Evolutionary conservation across 805 yeast species (phyloP).

Genomic region (Hanseniaspora osmophila): DNA sequence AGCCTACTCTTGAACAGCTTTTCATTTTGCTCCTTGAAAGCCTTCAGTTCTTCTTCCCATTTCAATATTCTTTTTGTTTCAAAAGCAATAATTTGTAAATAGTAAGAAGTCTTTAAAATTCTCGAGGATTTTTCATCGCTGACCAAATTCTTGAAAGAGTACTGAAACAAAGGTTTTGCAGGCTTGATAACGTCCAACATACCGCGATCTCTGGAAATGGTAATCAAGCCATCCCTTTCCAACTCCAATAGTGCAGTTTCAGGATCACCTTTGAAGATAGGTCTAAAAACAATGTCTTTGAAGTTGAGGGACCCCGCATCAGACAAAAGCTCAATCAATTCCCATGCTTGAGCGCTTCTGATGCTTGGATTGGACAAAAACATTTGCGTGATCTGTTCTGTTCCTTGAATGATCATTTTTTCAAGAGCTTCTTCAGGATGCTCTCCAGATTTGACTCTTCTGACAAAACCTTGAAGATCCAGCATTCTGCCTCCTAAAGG

Average conservation of each 20-base stretch:
- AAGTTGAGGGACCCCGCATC: slow-evolving; percentile 31
- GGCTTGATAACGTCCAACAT: slow-evolving; percentile 50
- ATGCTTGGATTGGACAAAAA: slow-evolving; percentile 42
- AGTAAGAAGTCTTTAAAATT: slow-evolving; percentile 49
- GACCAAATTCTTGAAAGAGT: slow-evolving; percentile 61
- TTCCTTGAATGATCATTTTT: slow-evolving; percentile 72
- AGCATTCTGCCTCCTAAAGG: slow-evolving; percentile 93
- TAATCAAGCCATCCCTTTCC: slow-evolving; percentile 67
- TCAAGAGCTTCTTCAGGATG: slow-evolving; percentile 57
- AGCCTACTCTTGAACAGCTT: slow-evolving; percentile 48
- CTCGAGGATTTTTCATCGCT: slow-evolving; percentile 41
- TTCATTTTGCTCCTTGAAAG: slow-evolving; percentile 36
- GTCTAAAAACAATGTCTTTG: slow-evolving; percentile 38
- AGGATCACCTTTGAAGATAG: slow-evolving; percentile 45
- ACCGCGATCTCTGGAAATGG: slow-evolving; percentile 66
- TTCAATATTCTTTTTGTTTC: slow-evolving; percentile 50
- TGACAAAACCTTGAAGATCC: slow-evolving; percentile 77
- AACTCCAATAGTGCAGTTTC: slow-evolving; percentile 48
- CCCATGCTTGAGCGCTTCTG: slow-evolving; percentile 80
- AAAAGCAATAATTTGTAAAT: slow-evolving; percentile 36
- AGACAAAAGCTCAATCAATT: slow-evolving; percentile 51
- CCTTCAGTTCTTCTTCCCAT: slow-evolving; percentile 59
- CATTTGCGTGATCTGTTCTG: slow-evolving; percentile 77
- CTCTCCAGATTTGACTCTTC: slow-evolving; percentile 84
- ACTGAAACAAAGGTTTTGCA: slow-evolving; percentile 71